Evolutionary conservation across 2,329 filamentous ascomycete species (phyloP), one percentile per base, ranked within the genome.

Genomic region (Podosphaera fusca): DNA sequence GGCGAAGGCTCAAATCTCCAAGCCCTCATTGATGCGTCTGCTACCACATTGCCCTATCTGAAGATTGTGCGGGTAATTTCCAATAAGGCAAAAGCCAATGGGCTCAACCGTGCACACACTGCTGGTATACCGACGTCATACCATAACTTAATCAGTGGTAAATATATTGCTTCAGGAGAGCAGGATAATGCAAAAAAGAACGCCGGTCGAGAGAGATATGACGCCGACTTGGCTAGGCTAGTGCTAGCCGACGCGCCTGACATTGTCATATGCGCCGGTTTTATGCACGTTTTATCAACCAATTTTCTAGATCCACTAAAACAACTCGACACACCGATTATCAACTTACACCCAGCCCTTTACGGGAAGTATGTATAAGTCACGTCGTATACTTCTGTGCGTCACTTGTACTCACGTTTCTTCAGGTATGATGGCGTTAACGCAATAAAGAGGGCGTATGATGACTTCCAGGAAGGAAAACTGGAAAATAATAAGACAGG

Each of bases 391-490:
- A 29, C 8, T 14, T 21, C n/a, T 50, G 21, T n/a, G 14, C 7
- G 10, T 50, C 29, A 35, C 6, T 40, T 10, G 7, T 8, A 33
- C 49, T 56, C 30, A 56, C 14, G 29, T 14, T 29, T 34, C 6
- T 45, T 12, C 29, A 57, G 56, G 33, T 89, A 87, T 66, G 84
- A 89, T 62, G 88, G 88, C 3, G 79, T 81, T 45, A 72, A 77
- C 61, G 88, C 87, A 14, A 94, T 95, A 63, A 79, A 84, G 63
- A 75, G 86, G 31, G 87, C 88, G 2, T 87, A 80, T 69, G 75
- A 78, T 52, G 87, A 86, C 58, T 88, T 85, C 67, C 69, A 81
- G 66, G 71, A 70, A 1, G 76, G 77, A 4, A 77, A 76, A 61
- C 76, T 87, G 8, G 77, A 81, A 64, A 75, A 84, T 62, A 76